Percentiles rank a stretch among this genome's conserved stretches.
phyloP scores from a whole-genome alignment of 2,329 filamentous ascomycete genomes.

The Coleophoma crateriformis region DNA sequence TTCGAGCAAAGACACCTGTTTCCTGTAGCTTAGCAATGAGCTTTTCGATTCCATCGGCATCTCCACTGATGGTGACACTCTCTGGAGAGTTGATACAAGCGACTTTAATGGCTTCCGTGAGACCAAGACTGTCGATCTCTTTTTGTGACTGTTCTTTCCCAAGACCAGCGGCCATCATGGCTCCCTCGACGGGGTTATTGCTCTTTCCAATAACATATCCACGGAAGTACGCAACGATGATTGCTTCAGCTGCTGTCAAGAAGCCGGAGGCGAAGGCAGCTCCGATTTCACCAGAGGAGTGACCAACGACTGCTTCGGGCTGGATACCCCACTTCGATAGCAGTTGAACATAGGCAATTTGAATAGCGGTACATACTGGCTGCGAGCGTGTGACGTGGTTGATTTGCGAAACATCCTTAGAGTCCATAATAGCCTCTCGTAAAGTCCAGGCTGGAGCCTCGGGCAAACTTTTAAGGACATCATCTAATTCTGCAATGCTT shows the following conservation, averaged over 20 bases:
- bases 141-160: slow-evolving; percentile 12
- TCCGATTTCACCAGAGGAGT: slow-evolving; percentile 34
- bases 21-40: background rate
- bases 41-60: background rate
- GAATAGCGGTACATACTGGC: slow-evolving; percentile 38
- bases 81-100: slow-evolving; percentile 21
- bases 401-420: too few species aligned
- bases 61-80: slow-evolving; percentile 13
- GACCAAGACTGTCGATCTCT: background rate
- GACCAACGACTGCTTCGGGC: slow-evolving; percentile 31
- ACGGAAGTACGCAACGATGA: slow-evolving; percentile 7
- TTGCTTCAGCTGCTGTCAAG: slow-evolving; percentile 23
- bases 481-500: background rate
- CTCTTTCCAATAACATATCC: slow-evolving; percentile 2
- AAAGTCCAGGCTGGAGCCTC: background rate
- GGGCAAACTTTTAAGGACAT: background rate
- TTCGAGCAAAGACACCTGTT: background rate
- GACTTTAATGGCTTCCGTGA: slow-evolving; percentile 13
- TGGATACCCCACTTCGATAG: slow-evolving; percentile 31
- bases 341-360: slow-evolving; percentile 24
- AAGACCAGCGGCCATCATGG: slow-evolving; percentile 46
- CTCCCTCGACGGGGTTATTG: slow-evolving; percentile 24
- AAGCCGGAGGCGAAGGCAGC: slow-evolving; percentile 34
- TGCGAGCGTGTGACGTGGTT: slow-evolving; percentile 16
- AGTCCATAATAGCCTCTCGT: too few species aligned